Conservation (phyloP, 495 filamentous ascomycete species). For the Penicillium samsonianum region DNA sequence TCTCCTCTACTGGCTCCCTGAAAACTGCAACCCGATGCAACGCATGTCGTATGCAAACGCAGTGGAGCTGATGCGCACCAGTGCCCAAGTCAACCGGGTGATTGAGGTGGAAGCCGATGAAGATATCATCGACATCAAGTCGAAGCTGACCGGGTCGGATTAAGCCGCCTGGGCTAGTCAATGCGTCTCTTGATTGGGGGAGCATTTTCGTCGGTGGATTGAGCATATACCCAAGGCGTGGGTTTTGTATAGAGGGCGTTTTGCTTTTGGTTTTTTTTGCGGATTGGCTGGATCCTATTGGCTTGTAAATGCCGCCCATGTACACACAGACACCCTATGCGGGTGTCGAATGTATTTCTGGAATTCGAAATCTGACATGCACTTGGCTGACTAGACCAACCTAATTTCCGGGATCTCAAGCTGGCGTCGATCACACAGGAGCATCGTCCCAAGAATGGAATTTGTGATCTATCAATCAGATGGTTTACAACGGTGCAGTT, state of each 20-base stretch:
- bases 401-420: neutral
- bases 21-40: conserved; percentile 77
- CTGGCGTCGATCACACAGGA: conserved; percentile 8
- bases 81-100: conserved; percentile 78
- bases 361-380: neutral
- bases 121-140: conserved; percentile 73
- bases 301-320: neutral
- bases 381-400: neutral
- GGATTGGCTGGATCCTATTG: conserved; percentile 12
- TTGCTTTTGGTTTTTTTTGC: neutral
- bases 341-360: conserved; percentile 9
- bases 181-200: neutral
- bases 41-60: conserved; percentile 95
- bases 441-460: neutral
- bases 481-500: conserved; percentile 28
- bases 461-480: conserved; percentile 27
- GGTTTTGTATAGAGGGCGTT: conserved; percentile 16
- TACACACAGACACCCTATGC: conserved; percentile 2
- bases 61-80: conserved; percentile 91
- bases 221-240: conserved; percentile 9
- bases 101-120: conserved; percentile 77
- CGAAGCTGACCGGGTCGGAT: conserved; percentile 57
- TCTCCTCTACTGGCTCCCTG: conserved; percentile 88
- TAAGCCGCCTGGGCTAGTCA: conserved; percentile 16
- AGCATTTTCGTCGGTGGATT: neutral